Percentiles rank a stretch among this genome's conserved stretches.
phyloP scores from a whole-genome alignment of 2,329 filamentous ascomycete species.

The Furcasterigmium sp. region DNA sequence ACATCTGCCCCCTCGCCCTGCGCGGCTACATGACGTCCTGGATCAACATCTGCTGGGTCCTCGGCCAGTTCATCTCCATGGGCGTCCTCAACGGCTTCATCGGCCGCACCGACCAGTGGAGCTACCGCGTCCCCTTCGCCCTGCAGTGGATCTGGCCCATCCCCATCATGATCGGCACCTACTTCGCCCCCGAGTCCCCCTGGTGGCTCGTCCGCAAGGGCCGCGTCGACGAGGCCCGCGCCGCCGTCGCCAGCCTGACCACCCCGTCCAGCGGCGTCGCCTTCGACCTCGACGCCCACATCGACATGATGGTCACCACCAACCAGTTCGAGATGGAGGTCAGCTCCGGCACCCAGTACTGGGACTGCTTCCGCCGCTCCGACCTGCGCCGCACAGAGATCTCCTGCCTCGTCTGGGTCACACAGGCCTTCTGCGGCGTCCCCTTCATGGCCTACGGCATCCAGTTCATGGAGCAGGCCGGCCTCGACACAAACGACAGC shows the following conservation, averaged over 20 bases:
- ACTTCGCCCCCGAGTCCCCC: constrained; percentile 17
- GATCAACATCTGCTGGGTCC: constrained; percentile 33
- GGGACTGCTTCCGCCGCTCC: constrained; percentile 12
- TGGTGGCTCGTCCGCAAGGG: constrained; percentile 18
- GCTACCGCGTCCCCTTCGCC: constrained; percentile 39
- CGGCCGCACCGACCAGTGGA: constrained; percentile 24
- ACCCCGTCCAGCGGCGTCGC: constrained; percentile 7
- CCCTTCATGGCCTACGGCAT: constrained; percentile 16
- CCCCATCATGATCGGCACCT: constrained; percentile 12
- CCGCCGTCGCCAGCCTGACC: constrained; percentile 6
- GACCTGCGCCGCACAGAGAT: constrained; percentile 22
- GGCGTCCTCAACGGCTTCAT: constrained; percentile 28
- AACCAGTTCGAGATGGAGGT: constrained; percentile 23
- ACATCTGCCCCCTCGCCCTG: constrained; percentile 37
- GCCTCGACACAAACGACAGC: constrained; percentile 21
- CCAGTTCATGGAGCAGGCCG: constrained; percentile 12
- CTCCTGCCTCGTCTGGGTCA: constrained; percentile 18
- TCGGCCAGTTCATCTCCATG: constrained; percentile 31
- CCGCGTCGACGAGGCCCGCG: constrained; percentile 15
- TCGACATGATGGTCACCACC: constrained; percentile 21
- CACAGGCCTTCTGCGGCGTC: constrained; percentile 18
- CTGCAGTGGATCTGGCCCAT: constrained; percentile 16
- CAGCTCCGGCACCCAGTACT: constrained; percentile 10
- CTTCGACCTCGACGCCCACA: constrained; percentile 14
- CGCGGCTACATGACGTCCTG: constrained; percentile 36